phyloP scores from a whole-genome alignment of 441 rosid species.

The Erodium moschatum region DNA sequence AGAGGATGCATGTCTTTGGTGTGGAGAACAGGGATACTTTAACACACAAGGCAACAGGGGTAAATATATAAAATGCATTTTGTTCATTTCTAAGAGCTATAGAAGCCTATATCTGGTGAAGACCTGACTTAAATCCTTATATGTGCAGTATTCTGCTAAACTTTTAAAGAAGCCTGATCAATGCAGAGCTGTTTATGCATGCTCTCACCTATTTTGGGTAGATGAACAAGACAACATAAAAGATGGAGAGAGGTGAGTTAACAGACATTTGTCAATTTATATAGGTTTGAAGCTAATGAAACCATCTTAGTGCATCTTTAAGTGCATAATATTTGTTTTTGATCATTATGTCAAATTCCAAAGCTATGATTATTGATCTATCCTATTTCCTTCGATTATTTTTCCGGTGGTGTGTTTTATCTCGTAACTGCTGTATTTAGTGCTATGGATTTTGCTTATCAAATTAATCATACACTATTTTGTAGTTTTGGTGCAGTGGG shows the following conservation, averaged over 20 bases:
- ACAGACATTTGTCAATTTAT: not conserved
- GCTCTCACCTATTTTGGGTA: slow-evolving; percentile 95
- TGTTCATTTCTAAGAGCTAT: slow-evolving; percentile 8
- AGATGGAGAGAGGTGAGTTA: slow-evolving; percentile 84
- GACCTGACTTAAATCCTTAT: slow-evolving; percentile 23
- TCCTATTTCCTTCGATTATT: not conserved
- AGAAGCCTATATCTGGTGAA: slow-evolving; percentile 14
- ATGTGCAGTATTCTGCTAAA: slow-evolving; percentile 88
- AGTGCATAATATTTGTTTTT: not conserved
- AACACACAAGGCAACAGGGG: slow-evolving; percentile 97
- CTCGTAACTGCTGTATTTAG: not conserved
- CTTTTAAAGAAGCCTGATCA: slow-evolving; percentile 97
- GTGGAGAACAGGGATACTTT: slow-evolving; percentile 96
- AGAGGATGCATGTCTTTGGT: slow-evolving; percentile 95
- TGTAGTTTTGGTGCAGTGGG: not conserved
- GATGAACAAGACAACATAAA: slow-evolving; percentile 76
- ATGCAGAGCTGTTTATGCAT: slow-evolving; percentile 90
- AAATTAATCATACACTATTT: not conserved
- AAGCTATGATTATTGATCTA: not conserved
- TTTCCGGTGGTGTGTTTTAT: not conserved
- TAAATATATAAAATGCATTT: slow-evolving; percentile 27
- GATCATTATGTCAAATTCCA: not conserved
- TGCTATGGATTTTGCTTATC: not conserved
- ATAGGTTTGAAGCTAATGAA: not conserved
- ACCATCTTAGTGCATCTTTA: not conserved